Evolutionary conservation across 371 early-diverging fungal genomes (phyloP), one percentile per base, ranked within the genome.

Genomic region (Circinella umbellata): DNA sequence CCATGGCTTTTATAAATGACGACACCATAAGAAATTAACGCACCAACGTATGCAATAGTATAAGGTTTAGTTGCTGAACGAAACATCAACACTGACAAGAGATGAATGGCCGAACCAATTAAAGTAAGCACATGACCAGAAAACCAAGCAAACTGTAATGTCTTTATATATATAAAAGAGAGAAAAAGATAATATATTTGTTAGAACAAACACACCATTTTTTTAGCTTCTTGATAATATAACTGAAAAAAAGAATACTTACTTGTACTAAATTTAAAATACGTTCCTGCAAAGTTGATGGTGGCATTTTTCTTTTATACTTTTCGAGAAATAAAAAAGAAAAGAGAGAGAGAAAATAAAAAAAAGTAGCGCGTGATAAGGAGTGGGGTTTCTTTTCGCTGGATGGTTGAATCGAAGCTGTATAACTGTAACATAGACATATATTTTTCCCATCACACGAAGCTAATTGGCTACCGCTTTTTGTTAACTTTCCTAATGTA

Each of bases 1-100:
- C 92, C 92, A 75, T 92, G 92, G 13, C 93, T 88, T 75, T 94
- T 95, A 86, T 93, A 94, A 64, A 95, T 87, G 63, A 96, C 94
- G 38, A 96, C 93, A 57, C 91, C 90, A 76, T 96, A 96, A 55
- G 91, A 90, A 38, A 92, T 64, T 9, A 93, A 67, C 7, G 94
- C 92, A 10, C 95, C 94, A 71, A 89, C 69, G 55, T 87, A 89
- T 15, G 93, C 93, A 63, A 82, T 74, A 53, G 74, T 77, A 73
- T 94, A 94, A 65, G 74, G 68, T 27, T 64, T 67, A 35, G 74
- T 61, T 38, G 72, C 64, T 64, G 75, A 61, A 64, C 82, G 72
- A 70, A 84, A 77, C 15, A 73, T 69, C 27, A 80, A 51, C 4
- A 79, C 62, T 34, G 81, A 75, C 20, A 82, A n/a, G 18, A 67